phyloP scores from a whole-genome alignment of 768 basidiomycete species.

The Suillus placidus region DNA sequence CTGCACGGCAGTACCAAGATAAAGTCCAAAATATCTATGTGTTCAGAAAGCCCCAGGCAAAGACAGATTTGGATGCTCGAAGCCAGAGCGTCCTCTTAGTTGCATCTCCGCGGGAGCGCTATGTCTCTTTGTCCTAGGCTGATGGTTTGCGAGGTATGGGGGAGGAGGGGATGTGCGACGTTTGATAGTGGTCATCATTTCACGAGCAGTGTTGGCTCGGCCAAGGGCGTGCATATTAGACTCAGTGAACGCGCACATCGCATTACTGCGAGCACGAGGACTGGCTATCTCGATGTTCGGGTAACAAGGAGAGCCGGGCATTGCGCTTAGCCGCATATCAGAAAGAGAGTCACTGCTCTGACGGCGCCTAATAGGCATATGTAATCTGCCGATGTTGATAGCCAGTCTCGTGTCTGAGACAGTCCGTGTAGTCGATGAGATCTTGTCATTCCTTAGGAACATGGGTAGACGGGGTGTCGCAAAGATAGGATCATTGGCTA shows the following conservation, averaged over 20 bases:
- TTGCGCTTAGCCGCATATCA: conserved; percentile 11
- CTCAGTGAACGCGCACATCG: conserved; percentile 53
- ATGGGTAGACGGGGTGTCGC: conserved; percentile 33
- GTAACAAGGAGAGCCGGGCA: conserved; percentile 39
- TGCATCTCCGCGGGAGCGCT: conserved; percentile 68
- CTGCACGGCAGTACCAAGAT: background rate
- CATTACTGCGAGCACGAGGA: conserved; percentile 45
- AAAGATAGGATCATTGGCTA: background rate
- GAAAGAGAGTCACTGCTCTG: conserved; percentile 14
- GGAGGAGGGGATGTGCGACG: conserved; percentile 49
- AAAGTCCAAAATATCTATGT: background rate
- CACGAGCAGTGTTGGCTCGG: conserved; percentile 57
- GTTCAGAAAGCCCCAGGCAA: conserved; percentile 62
- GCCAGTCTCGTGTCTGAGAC: conserved; percentile 26
- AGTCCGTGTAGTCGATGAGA: conserved; percentile 13
- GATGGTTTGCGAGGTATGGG: conserved; percentile 17
- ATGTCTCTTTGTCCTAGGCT: conserved; percentile 52
- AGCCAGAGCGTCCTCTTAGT: conserved; percentile 51
- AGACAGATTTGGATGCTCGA: conserved; percentile 59
- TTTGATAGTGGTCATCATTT: conserved; percentile 67
- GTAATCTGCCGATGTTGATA: conserved; percentile 43
- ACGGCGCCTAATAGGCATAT: conserved; percentile 42
- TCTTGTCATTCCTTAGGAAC: conserved; percentile 29
- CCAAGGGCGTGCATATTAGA: conserved; percentile 53
- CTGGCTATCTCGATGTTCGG: conserved; percentile 53